Conservation (phyloP, 2,329 filamentous ascomycete genomes). For the Fusarium abutilonis region DNA sequence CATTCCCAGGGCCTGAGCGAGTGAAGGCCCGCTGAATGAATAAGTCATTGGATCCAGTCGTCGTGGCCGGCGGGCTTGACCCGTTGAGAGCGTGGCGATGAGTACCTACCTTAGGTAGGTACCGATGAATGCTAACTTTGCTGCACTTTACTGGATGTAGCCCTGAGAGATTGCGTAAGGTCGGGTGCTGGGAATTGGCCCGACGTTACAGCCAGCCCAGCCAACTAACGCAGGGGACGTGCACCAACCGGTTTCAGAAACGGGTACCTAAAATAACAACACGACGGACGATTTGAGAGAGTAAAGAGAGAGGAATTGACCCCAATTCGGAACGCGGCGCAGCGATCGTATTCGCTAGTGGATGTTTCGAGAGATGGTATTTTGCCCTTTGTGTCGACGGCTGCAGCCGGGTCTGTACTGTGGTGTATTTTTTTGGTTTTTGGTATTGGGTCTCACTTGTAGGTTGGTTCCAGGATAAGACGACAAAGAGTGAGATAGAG, state of each 20-base stretch:
- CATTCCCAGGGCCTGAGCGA: slow-evolving; percentile 50
- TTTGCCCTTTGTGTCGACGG: slow-evolving; percentile 16
- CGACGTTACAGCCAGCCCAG: background rate
- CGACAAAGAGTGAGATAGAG: slow-evolving; percentile 8
- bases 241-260: slow-evolving; percentile 35
- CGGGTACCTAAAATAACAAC: slow-evolving; percentile 40
- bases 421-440: slow-evolving; percentile 1
- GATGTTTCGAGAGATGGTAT: slow-evolving; percentile 16
- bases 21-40: slow-evolving; percentile 51
- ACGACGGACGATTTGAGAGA: slow-evolving; percentile 11
- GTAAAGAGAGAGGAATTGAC: slow-evolving; percentile 24
- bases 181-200: slow-evolving; percentile 13
- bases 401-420: slow-evolving; percentile 5
- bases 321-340: slow-evolving; percentile 28
- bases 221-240: slow-evolving; percentile 32
- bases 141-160: slow-evolving; percentile 22
- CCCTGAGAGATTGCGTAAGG: slow-evolving; percentile 20
- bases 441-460: background rate
- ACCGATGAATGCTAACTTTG: slow-evolving; percentile 12
- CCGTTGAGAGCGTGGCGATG: slow-evolving; percentile 42
- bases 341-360: slow-evolving; percentile 44
- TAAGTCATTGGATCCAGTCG: slow-evolving; percentile 48
- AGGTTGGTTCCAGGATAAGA: slow-evolving; percentile 15
- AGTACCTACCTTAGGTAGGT: slow-evolving; percentile 7
- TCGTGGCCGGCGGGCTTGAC: slow-evolving; percentile 44